Conservation (phyloP, 2,329 filamentous ascomycete species). For the Neonectria sp. region DNA sequence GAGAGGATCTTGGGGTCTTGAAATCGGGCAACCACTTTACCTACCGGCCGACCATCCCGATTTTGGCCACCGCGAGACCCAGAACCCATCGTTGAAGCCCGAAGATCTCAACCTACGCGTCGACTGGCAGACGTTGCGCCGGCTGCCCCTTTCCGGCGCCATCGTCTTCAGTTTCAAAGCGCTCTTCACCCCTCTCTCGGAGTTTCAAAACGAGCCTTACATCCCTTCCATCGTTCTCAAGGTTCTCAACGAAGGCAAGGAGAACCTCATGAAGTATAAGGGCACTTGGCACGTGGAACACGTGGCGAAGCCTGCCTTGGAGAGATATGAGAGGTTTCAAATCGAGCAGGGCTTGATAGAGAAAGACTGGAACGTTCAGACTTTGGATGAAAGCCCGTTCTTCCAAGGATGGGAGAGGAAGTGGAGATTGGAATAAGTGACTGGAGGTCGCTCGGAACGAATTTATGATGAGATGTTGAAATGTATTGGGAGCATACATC, state of each 20-base stretch:
- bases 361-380: slow-evolving; percentile 75
- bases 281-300: slow-evolving; percentile 86
- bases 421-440: slow-evolving; percentile 33
- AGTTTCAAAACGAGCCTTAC: slow-evolving; percentile 80
- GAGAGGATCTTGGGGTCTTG: slow-evolving; percentile 87
- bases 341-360: slow-evolving; percentile 72
- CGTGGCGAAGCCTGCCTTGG: slow-evolving; percentile 75
- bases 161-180: slow-evolving; percentile 93
- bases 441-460: background rate
- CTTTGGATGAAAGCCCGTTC: slow-evolving; percentile 82
- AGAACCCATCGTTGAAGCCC: slow-evolving; percentile 69
- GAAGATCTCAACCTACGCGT: slow-evolving; percentile 79
- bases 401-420: slow-evolving; percentile 77
- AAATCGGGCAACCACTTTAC: slow-evolving; percentile 82
- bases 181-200: slow-evolving; percentile 81
- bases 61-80: slow-evolving; percentile 70
- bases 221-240: slow-evolving; percentile 79
- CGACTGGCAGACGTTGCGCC: slow-evolving; percentile 89
- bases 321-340: slow-evolving; percentile 77
- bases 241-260: slow-evolving; percentile 73
- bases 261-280: slow-evolving; percentile 83
- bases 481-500: background rate
- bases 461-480: slow-evolving; percentile 8
- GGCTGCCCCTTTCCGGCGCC: slow-evolving; percentile 81
- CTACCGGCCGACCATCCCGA: slow-evolving; percentile 79